Evolutionary conservation across 352 stramenopile genomes (phyloP).

Genomic region (Pythium aphanidermatum): DNA sequence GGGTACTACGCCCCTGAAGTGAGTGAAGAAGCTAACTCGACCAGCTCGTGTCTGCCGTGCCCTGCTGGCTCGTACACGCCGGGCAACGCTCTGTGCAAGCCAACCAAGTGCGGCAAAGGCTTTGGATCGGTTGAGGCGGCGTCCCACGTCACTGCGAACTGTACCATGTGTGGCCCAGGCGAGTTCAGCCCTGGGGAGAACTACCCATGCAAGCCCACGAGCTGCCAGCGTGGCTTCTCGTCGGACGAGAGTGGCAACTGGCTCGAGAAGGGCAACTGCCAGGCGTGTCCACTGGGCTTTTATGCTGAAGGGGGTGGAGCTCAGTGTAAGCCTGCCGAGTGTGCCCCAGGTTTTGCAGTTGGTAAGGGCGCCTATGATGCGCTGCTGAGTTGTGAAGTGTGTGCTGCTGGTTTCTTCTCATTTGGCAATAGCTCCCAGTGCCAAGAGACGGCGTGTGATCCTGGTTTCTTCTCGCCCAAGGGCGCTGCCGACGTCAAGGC

Average conservation of each 20-base stretch:
- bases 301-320: constrained; percentile 28
- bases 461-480: constrained; percentile 32
- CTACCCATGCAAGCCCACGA: constrained; percentile 34
- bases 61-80: constrained; percentile 32
- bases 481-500: constrained; percentile 19
- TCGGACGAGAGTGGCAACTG: constrained; percentile 25
- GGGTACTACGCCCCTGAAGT: constrained; percentile 30
- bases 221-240: constrained; percentile 24
- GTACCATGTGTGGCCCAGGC: constrained; percentile 30
- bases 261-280: constrained; percentile 42
- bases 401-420: constrained; percentile 29
- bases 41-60: constrained; percentile 23
- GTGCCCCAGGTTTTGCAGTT: constrained; percentile 31
- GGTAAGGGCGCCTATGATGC: constrained; percentile 23
- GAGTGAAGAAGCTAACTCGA: constrained; percentile 17
- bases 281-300: constrained; percentile 29
- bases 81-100: constrained; percentile 29
- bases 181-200: constrained; percentile 41
- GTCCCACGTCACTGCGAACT: constrained; percentile 33
- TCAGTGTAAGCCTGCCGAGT: constrained; percentile 32
- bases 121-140: constrained; percentile 32
- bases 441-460: constrained; percentile 19
- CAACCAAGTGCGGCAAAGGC: constrained; percentile 27
- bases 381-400: constrained; percentile 26
- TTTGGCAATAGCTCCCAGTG: constrained; percentile 31